Conservation (phyloP, 768 basidiomycete genomes). For the Pleurotus giganteus region DNA sequence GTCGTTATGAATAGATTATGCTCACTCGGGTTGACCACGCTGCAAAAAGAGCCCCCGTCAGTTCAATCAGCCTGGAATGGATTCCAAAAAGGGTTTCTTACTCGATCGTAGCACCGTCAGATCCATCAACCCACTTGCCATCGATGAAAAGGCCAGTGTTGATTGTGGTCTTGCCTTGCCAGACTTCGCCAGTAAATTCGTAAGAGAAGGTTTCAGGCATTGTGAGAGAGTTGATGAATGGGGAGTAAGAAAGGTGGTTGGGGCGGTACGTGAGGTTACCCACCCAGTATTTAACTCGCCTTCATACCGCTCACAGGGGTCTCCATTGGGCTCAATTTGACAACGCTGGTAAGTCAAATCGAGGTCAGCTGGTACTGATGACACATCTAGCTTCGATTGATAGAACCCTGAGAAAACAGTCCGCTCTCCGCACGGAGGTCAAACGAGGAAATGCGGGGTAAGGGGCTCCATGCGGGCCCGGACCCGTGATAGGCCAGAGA, state of each 20-base stretch:
- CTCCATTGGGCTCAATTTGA: neutral
- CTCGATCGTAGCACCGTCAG: constrained; percentile 39
- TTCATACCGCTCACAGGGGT: neutral
- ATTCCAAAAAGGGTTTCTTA: constrained; percentile 12
- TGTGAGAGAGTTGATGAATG: constrained; percentile 1
- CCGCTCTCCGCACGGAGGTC: constrained; percentile 1
- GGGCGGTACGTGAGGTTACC: neutral
- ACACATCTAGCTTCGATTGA: neutral
- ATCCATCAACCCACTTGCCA: constrained; percentile 62
- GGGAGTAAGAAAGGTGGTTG: neutral
- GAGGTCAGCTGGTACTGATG: constrained; percentile 9
- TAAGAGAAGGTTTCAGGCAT: constrained; percentile 39
- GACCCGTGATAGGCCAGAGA: no score
- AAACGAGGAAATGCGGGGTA: constrained; percentile 7
- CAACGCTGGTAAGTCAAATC: neutral
- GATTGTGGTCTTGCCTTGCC: constrained; percentile 59
- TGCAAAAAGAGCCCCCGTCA: constrained; percentile 24
- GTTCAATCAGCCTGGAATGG: constrained; percentile 1
- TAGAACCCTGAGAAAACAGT: neutral
- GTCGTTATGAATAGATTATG: neutral
- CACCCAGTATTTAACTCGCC: neutral
- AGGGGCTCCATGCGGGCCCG: constrained; percentile 6
- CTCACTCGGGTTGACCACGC: constrained; percentile 53
- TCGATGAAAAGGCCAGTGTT: constrained; percentile 73
- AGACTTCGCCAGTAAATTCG: constrained; percentile 50